These are phyloP conservation scores for Flaveria ramosissima DNA, from an alignment of 129 eudicot species.

Conservation along the genomic window DNA sequence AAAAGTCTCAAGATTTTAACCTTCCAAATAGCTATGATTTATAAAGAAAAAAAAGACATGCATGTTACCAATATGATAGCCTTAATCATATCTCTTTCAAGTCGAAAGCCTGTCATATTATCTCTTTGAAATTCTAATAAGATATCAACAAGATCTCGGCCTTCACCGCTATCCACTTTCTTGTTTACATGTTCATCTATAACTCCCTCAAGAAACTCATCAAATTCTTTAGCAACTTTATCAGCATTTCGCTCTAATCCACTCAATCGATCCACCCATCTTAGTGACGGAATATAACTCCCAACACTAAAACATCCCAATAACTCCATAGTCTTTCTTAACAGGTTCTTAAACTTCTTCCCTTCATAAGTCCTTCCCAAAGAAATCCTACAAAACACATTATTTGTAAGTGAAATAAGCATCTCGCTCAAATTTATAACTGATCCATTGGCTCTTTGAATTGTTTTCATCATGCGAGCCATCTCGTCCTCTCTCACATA, in stretches of 20 bases:
- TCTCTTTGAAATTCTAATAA: neutral
- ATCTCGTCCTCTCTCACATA: neutral
- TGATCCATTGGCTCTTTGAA: neutral
- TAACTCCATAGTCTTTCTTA: neutral
- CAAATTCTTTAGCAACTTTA: constrained; percentile 3
- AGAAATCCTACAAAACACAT: neutral
- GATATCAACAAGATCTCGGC: constrained; percentile 1
- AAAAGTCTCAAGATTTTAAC: no score
- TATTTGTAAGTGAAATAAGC: neutral
- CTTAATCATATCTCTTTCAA: neutral
- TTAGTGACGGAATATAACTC: constrained; percentile 5
- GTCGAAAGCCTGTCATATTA: neutral
- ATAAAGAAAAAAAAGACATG: no score
- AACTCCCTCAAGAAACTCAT: constrained; percentile 7
- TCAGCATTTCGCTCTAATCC: neutral
- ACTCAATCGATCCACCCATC: neutral
- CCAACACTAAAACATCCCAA: constrained; percentile 3
- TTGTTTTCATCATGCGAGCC: neutral
- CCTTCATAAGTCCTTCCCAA: neutral
- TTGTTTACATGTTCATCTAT: neutral
- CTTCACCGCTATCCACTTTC: neutral
- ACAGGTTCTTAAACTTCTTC: neutral
- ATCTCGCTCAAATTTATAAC: neutral
- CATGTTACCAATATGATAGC: neutral
- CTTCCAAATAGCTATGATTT: no score